Percentiles rank a stretch among this genome's conserved stretches.
These are phyloP conservation scores for Vanrija sp. DNA, from an alignment of 1,284 basidiomycete species.

Conservation along the genomic window DNA sequence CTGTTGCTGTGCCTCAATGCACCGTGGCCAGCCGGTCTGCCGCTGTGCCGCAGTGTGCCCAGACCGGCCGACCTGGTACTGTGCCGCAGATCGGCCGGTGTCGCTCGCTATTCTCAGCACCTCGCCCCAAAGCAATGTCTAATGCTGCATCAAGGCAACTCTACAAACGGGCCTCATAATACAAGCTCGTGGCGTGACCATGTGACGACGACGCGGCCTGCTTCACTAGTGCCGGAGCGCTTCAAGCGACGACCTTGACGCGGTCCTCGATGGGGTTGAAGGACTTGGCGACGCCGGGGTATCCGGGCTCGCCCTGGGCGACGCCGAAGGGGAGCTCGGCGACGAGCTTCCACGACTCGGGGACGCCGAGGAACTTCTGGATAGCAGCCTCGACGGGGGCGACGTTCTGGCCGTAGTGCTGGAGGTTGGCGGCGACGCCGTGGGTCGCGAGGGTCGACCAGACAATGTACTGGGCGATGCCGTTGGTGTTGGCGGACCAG, in stretches of 20 bases:
- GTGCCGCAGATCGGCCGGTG: too few species aligned
- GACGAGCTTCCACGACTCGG: slow-evolving; percentile 46
- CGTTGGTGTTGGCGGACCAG: slow-evolving; percentile 33
- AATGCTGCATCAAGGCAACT: too few species aligned
- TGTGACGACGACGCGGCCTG: too few species aligned
- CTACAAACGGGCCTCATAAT: too few species aligned
- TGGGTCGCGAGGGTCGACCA: slow-evolving; percentile 52
- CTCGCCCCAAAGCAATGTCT: too few species aligned
- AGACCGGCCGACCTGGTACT: too few species aligned
- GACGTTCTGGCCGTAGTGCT: slow-evolving; percentile 39
- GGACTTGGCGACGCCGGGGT: slow-evolving; percentile 12
- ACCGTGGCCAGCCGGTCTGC: too few species aligned
- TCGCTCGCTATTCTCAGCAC: too few species aligned
- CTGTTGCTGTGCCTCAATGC: too few species aligned
- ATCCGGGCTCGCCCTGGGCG: slow-evolving; percentile 31
- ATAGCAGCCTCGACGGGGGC: slow-evolving; percentile 34
- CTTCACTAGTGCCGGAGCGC: too few species aligned
- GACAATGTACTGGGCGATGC: slow-evolving; percentile 49
- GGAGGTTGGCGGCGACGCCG: slow-evolving; percentile 52
- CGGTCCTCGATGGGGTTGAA: slow-evolving; percentile 36
- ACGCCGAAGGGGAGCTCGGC: slow-evolving; percentile 53
- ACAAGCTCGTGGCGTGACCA: too few species aligned
- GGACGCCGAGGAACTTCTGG: slow-evolving; percentile 41
- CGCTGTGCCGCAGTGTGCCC: too few species aligned
- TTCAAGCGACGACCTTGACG: slow-evolving; percentile 5